Evolutionary conservation across 2,329 filamentous ascomycete genomes (phyloP).

Genomic region (Cordyceps sp.): DNA sequence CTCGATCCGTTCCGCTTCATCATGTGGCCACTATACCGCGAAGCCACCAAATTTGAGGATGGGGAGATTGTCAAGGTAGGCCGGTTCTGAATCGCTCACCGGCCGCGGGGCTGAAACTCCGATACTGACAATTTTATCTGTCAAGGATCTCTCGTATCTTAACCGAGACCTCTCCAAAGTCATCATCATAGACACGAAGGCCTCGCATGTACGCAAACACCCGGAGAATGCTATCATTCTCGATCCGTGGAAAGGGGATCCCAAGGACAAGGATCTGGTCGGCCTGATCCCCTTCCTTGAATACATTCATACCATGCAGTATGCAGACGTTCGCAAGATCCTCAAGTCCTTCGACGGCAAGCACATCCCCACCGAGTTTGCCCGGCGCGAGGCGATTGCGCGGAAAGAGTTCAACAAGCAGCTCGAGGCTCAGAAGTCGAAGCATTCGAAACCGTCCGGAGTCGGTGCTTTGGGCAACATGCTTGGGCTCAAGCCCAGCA

Average conservation of each 20-base stretch:
- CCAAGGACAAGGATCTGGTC: constrained; percentile 73
- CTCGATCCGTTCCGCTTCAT: constrained; percentile 91
- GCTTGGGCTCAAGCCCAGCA: constrained; percentile 60
- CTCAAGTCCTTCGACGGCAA: constrained; percentile 80
- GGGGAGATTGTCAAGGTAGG: constrained; percentile 96
- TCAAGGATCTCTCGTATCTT: constrained; percentile 84
- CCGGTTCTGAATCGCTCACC: too few species aligned
- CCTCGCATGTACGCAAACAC: constrained; percentile 68
- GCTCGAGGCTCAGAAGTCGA: constrained; percentile 49
- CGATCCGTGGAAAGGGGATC: constrained; percentile 74
- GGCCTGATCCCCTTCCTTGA: constrained; percentile 90
- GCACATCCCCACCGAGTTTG: constrained; percentile 80
- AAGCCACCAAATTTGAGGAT: constrained; percentile 93
- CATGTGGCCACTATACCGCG: constrained; percentile 85
- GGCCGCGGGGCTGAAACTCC: too few species aligned
- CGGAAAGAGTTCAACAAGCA: constrained; percentile 74
- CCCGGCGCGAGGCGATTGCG: constrained; percentile 69
- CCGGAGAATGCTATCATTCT: constrained; percentile 94
- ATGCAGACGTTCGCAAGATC: constrained; percentile 70
- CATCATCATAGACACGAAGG: constrained; percentile 80
- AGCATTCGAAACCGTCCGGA: constrained; percentile 35
- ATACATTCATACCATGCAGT: constrained; percentile 89
- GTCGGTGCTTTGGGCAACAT: constrained; percentile 54
- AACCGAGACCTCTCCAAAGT: constrained; percentile 94
- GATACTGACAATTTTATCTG: too few species aligned